Base-by-base conservation (phyloP, 2,329 filamentous ascomycete genomes). In the Ilyonectria sp. region DNA sequence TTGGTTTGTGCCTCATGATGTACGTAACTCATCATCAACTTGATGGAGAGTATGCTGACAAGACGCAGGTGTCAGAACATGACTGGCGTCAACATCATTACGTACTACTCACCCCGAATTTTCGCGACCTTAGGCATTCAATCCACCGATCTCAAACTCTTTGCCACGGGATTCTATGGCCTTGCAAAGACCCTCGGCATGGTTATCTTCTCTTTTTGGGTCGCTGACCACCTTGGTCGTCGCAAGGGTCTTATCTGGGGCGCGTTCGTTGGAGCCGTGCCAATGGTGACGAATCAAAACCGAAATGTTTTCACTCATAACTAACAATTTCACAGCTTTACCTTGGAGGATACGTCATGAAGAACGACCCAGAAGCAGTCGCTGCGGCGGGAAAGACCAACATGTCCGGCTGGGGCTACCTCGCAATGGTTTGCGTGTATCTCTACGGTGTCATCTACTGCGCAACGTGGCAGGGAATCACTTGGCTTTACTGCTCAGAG, bases 21-120 rank as follows among this genome's bases (percentile, higher is more conserved):
- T 69, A 57, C 29, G 19, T 11, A 35, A 54, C 3, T 37, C n/a
- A 15, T 15, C 21, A 6, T 35, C n/a, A 33, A 9, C 6, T 29
- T 19, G 17, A 19, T 11, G 31, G 35, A 11, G 52, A 21, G 5
- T 37, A 1, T 19, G 31, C 43, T 60, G 3, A 60, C 44, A 49
- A 8, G 6, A 8, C 4, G 26, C 29, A 60, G 57, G 57, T 60
- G 75, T 1, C 75, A 78, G 67, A 74, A 73, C 54, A 70, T 76
- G 40, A 75, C 74, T 9, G 75, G 87, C 58, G 85, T 86, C 66
- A 86, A 89, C 73, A 86, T 89, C 33, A 89, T 90, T 57, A 86
- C 86, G 15, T 90, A 90, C 75, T 90, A 89, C 72, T 69, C 74
- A 5, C 71, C 72, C 13, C 73, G 74, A n/a, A 75, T 82, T 29